Evolutionary conservation across 495 filamentous ascomycete species (phyloP), one percentile per base, ranked within the genome.

Genomic region (Penicillium bovifimosum): DNA sequence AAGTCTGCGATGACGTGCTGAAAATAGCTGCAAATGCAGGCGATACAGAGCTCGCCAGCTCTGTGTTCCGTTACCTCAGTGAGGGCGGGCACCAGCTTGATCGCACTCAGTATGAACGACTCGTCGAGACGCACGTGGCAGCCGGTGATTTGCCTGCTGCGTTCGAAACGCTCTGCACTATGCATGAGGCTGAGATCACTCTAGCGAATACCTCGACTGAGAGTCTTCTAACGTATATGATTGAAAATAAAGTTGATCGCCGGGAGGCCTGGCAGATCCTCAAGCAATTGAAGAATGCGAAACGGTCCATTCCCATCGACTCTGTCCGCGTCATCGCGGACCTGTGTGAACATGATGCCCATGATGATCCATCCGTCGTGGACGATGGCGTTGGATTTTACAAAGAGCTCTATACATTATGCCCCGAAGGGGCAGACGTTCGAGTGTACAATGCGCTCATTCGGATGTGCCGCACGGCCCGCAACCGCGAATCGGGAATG

Each of bases 101-200:
- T 3, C 55, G 74, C 5, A 76, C 84, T 42, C 87, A 96, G 61
- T 96, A 93, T 69, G 88, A 91, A 64, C 74, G 80, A 27, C 75
- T 96, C 13, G 62, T 91, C 16, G 80, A 86, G 49, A 74, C 82
- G 31, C 86, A 95, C 62, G 65, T 78, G n/a, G 62, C 58, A n/a
- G 64, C 68, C 5, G 76, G 74, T 1, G 79, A 86, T 48, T 52
- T 87, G 9, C 60, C 54, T 28, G 72, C 75, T 32, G 81, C 80
- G 1, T 78, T 90, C 20, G 72, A 78, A 29, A 71, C 86, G 14
- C 71, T 93, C 14, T 77, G 78, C 59, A 81, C 87, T 60, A 91
- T 93, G 86, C 60, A 75, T 9, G 73, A 76, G 44, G 75, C 82
- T 11, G 81, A 78, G 2, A 50, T 87, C 14, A 45, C 67, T 16